phyloP scores from a whole-genome alignment of 2,329 filamentous ascomycete genomes.

The Aspergillus fructus region DNA sequence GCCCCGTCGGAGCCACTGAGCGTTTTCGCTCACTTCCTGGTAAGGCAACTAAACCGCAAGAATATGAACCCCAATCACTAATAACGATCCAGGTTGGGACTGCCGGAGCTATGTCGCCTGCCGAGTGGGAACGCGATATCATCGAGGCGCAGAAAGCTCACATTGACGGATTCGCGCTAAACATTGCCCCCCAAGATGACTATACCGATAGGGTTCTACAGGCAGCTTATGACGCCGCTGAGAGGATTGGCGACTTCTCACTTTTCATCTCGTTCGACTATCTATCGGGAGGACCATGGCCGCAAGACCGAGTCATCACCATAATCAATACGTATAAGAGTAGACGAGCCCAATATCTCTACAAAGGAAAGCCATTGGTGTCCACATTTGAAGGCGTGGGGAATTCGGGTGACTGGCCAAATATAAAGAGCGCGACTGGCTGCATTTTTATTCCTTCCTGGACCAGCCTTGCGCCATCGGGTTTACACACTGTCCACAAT shows the following conservation, averaged over 20 bases:
- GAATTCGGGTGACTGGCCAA: constrained; percentile 42
- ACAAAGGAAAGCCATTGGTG: constrained; percentile 34
- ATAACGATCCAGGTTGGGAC: constrained; percentile 24
- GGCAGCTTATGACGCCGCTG: constrained; percentile 30
- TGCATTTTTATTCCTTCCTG: constrained; percentile 48
- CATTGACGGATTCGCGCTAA: constrained; percentile 34
- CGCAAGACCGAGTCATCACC: constrained; percentile 24
- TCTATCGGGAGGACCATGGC: constrained; percentile 29
- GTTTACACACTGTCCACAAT: constrained; percentile 28
- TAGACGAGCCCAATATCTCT: constrained; percentile 26
- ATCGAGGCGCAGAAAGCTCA: constrained; percentile 28
- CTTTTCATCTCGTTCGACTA: constrained; percentile 39
- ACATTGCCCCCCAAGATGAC: constrained; percentile 32
- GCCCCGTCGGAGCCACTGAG: constrained; percentile 19
- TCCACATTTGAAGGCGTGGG: constrained; percentile 45
- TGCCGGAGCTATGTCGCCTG: constrained; percentile 23
- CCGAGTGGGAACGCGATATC: constrained; percentile 29
- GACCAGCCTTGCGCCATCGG: constrained; percentile 34
- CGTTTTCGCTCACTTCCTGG: constrained; percentile 39
- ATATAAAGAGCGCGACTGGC: constrained; percentile 39
- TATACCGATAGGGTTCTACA: constrained; percentile 29
- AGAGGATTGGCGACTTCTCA: constrained; percentile 28
- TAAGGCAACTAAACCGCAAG: constrained; percentile 15
- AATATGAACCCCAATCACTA: background rate
- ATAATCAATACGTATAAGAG: constrained; percentile 28